Conservation (phyloP, 2,329 filamentous ascomycete species). For the Paraphoma chrysanthemicola region DNA sequence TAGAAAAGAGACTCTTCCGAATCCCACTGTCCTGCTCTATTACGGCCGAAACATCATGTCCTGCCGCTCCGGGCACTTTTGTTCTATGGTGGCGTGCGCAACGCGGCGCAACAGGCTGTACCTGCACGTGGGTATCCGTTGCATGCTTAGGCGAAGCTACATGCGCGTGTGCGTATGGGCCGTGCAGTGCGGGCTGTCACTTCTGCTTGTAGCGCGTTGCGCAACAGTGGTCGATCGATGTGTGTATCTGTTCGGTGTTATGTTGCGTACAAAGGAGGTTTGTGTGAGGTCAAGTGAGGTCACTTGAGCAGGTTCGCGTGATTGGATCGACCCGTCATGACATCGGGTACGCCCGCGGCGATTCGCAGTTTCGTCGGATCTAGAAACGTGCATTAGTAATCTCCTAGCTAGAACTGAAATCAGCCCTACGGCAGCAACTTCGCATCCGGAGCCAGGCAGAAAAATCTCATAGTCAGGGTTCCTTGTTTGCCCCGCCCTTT, state of each 20-base stretch:
- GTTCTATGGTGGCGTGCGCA: no score
- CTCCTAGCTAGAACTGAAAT: no score
- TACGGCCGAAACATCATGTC: no score
- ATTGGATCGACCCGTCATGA: background rate
- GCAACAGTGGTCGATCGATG: conserved; percentile 14
- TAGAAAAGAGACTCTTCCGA: no score
- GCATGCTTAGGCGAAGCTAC: conserved; percentile 9
- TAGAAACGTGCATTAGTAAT: background rate
- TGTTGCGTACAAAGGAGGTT: background rate
- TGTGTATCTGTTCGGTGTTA: background rate
- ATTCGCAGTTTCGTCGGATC: background rate
- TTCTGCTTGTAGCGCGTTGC: conserved; percentile 12
- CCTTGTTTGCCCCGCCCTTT: background rate
- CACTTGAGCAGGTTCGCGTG: background rate
- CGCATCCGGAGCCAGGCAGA: background rate
- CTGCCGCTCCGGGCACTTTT: no score
- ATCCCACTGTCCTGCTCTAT: no score
- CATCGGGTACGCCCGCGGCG: background rate
- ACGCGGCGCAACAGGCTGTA: conserved; percentile 1
- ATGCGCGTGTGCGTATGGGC: conserved; percentile 7
- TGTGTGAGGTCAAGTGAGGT: conserved; percentile 2
- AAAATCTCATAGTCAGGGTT: background rate
- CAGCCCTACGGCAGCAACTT: background rate
- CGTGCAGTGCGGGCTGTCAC: conserved; percentile 13
- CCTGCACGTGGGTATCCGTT: conserved; percentile 21